These are phyloP conservation scores for Soucietia sequanensis DNA, from an alignment of 805 yeast species.

Conservation along the genomic window DNA sequence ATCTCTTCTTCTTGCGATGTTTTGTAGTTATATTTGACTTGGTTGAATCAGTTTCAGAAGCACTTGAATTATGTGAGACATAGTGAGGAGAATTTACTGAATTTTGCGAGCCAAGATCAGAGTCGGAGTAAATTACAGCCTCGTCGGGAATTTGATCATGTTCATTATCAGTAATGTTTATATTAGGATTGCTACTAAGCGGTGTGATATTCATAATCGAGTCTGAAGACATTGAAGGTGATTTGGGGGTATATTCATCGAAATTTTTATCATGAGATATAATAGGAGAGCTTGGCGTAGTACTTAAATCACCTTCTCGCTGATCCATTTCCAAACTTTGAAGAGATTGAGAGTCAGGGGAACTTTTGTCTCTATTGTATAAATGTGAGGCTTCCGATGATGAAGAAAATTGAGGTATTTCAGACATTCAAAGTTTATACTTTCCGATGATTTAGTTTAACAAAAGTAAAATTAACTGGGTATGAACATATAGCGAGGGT, in stretches of 20 bases:
- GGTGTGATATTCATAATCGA: slow-evolving; percentile 23
- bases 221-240: slow-evolving; percentile 20
- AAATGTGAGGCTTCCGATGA: too few relatives aligned
- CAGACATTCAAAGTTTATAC: too few relatives aligned
- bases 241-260: slow-evolving; percentile 10
- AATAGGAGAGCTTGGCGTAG: slow-evolving; percentile 1
- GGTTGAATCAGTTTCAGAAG: slow-evolving; percentile 2
- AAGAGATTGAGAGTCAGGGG: too few relatives aligned
- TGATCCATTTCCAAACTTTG: too few relatives aligned
- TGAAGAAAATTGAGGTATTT: too few relatives aligned
- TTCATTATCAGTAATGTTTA: too few relatives aligned
- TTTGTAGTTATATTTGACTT: background rate
- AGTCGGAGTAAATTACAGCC: slow-evolving; percentile 33
- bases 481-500: too few relatives aligned
- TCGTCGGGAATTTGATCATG: too few relatives aligned
- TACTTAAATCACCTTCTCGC: slow-evolving; percentile 1
- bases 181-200: slow-evolving; percentile 11
- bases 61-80: slow-evolving; percentile 1
- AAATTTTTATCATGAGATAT: background rate
- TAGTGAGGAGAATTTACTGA: slow-evolving; percentile 12
- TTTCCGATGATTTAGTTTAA: too few relatives aligned
- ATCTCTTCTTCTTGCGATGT: background rate
- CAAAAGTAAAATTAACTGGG: too few relatives aligned
- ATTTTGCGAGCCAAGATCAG: slow-evolving; percentile 33
- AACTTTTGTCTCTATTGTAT: too few relatives aligned